These are phyloP conservation scores for Raphanus hybrid DNA, from an alignment of 441 rosid genomes.

Conservation along the genomic window DNA sequence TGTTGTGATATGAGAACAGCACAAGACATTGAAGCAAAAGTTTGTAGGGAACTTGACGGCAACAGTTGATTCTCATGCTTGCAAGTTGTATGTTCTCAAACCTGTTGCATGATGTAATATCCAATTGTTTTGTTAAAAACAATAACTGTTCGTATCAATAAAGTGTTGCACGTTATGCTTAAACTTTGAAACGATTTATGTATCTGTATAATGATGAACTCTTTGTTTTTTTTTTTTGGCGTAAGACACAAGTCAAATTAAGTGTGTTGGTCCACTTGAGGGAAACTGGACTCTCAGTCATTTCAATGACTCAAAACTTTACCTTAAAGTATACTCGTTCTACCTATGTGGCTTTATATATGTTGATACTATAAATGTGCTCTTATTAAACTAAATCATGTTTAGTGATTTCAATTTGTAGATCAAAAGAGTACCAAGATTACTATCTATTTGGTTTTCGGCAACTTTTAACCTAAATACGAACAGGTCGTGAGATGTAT, in stretches of 20 bases:
- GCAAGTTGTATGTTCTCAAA: constrained; percentile 74
- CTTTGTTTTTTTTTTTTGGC: not conserved
- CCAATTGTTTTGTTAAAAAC: no score
- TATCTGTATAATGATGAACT: constrained; percentile 7
- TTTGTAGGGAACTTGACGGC: constrained; percentile 62
- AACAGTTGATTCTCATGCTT: constrained; percentile 51
- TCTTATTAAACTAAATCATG: no score
- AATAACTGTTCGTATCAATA: no score
- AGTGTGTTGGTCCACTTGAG: constrained; percentile 28
- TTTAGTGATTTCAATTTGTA: no score
- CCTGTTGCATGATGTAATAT: constrained; percentile 48
- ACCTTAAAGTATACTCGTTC: no score
- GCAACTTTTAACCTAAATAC: not conserved
- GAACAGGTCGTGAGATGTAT: not conserved
- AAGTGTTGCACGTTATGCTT: no score
- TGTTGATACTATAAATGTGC: no score
- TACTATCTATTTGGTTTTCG: not conserved
- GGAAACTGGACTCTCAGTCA: not conserved
- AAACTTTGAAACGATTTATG: no score
- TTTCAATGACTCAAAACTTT: no score
- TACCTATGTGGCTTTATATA: no score
- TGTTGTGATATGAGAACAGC: constrained; percentile 55
- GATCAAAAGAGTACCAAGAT: no score
- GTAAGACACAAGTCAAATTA: constrained; percentile 20
- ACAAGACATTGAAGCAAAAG: constrained; percentile 54